These are phyloP conservation scores for Monosporozyma solicola DNA, from an alignment of 805 yeast genomes.

Conservation along the genomic window DNA sequence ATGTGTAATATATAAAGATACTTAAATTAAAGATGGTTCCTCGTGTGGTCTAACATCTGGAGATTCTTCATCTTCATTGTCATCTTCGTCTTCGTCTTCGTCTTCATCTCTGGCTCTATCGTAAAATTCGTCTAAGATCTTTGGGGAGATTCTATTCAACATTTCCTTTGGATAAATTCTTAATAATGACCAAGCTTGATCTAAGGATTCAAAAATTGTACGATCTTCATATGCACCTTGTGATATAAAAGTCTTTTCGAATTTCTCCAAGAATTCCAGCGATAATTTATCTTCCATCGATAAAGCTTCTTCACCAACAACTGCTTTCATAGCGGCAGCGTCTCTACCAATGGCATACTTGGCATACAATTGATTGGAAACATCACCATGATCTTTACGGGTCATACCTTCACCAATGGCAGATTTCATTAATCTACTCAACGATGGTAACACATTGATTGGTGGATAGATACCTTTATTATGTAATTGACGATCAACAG, in stretches of 20 bases:
- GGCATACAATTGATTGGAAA: slow-evolving; percentile 96
- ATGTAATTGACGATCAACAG: slow-evolving; percentile 89
- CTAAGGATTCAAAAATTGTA: slow-evolving; percentile 88
- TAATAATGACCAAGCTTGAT: slow-evolving; percentile 94
- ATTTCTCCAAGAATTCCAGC: slow-evolving; percentile 93
- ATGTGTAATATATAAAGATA: neutral
- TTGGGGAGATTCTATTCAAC: slow-evolving; percentile 97
- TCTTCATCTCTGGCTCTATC: slow-evolving; percentile 74
- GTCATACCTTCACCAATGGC: slow-evolving; percentile 99
- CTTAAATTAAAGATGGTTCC: slow-evolving; percentile 3
- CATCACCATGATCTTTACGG: slow-evolving; percentile 99
- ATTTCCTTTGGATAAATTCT: slow-evolving; percentile 98
- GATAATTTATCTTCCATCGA: slow-evolving; percentile 96
- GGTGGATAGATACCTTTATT: slow-evolving; percentile 99
- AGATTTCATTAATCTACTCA: slow-evolving; percentile 96
- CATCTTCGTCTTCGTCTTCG: slow-evolving; percentile 40
- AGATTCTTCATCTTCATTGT: slow-evolving; percentile 18
- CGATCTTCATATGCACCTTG: slow-evolving; percentile 98
- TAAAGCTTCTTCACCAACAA: slow-evolving; percentile 98
- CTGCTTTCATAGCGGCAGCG: slow-evolving; percentile 99
- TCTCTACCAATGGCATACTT: slow-evolving; percentile 99
- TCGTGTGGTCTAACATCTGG: slow-evolving; percentile 5
- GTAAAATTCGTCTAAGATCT: slow-evolving; percentile 90
- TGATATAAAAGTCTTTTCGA: slow-evolving; percentile 87
- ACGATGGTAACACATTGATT: slow-evolving; percentile 93